phyloP scores from a whole-genome alignment of 768 basidiomycete genomes.

The Tulasnella sp. region DNA sequence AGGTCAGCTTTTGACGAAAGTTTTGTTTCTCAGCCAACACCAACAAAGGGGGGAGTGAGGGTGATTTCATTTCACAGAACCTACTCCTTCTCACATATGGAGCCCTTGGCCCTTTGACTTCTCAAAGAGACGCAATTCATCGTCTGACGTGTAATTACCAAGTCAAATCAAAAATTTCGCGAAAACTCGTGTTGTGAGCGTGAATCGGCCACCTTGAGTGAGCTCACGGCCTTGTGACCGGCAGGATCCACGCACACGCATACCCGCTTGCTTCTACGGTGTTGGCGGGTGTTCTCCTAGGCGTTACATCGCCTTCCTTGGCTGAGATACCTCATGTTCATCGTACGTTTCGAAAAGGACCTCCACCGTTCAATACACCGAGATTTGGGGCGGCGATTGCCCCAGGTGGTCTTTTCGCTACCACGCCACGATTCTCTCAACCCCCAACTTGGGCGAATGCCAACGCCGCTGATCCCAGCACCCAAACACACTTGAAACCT shows the following conservation, averaged over 20 bases:
- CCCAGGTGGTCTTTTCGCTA: background rate
- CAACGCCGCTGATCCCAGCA: background rate
- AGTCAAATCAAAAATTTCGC: background rate
- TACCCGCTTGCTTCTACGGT: background rate
- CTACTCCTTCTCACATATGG: background rate
- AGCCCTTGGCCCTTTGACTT: background rate
- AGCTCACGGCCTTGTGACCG: background rate
- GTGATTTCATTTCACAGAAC: background rate
- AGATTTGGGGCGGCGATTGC: background rate
- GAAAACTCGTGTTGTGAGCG: constrained; percentile 3
- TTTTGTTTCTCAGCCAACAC: background rate
- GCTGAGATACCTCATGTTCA: background rate
- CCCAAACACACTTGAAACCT: background rate
- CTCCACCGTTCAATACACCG: background rate
- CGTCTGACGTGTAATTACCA: background rate
- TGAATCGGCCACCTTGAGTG: background rate
- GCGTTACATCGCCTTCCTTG: background rate
- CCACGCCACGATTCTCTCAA: background rate
- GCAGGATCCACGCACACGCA: background rate
- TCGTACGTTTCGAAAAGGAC: background rate
- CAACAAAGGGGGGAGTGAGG: background rate
- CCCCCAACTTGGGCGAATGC: background rate
- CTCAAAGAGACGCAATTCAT: background rate
- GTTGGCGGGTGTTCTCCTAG: background rate
- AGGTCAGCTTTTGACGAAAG: background rate